Conservation (phyloP, 2,329 filamentous ascomycete species). For the Fusarium dimerum region DNA sequence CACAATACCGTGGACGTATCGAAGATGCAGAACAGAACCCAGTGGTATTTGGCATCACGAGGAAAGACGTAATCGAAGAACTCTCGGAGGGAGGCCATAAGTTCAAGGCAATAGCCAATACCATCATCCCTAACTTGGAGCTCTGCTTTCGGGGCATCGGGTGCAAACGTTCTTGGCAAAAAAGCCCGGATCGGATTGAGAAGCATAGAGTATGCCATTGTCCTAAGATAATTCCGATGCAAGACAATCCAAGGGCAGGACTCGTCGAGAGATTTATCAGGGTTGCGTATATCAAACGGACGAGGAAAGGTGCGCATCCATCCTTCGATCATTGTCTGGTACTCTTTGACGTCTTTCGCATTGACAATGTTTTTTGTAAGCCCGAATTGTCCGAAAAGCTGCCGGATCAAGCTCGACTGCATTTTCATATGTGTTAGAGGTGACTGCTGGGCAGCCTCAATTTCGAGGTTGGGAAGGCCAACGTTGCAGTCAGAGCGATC, state of each 20-base stretch:
- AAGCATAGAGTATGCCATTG: conserved; percentile 45
- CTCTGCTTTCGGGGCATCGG: conserved; percentile 32
- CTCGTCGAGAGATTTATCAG: conserved; percentile 44
- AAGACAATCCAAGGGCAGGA: conserved; percentile 44
- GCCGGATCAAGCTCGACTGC: conserved; percentile 35
- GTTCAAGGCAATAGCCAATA: conserved; percentile 44
- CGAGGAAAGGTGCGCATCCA: conserved; percentile 47
- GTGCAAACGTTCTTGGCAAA: conserved; percentile 40
- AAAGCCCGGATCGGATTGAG: conserved; percentile 48
- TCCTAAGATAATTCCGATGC: conserved; percentile 48
- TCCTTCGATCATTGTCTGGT: conserved; percentile 37
- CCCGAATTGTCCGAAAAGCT: conserved; percentile 34
- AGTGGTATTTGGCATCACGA: conserved; percentile 49
- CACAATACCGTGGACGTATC: conserved; percentile 52
- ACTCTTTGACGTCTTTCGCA: conserved; percentile 34
- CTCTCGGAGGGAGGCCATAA: conserved; percentile 41
- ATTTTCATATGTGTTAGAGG: conserved; percentile 40
- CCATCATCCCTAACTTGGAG: conserved; percentile 42
- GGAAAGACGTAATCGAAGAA: conserved; percentile 48
- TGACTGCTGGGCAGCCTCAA: conserved; percentile 35
- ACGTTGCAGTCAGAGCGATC: conserved; percentile 36
- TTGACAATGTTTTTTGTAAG: conserved; percentile 30
- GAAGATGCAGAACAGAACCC: conserved; percentile 52
- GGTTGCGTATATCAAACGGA: conserved; percentile 38
- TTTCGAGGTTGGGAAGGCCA: conserved; percentile 33